A percentile compares a stretch with the other conserved stretches of the same genome.
Evolutionary conservation across 768 basidiomycete genomes (phyloP).

Genomic region (Boletus eberwhitei): DNA sequence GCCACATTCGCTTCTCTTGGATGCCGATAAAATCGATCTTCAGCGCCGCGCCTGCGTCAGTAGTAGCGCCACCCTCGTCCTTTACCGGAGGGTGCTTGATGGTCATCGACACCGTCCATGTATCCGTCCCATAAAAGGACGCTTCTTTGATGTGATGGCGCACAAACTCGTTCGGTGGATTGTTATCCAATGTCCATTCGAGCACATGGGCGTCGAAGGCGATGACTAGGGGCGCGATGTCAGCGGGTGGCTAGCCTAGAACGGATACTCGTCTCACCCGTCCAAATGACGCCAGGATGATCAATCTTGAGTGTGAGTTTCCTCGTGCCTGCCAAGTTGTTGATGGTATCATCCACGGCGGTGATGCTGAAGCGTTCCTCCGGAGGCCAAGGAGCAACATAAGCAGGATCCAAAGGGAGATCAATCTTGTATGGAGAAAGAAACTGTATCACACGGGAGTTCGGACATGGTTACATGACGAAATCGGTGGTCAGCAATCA

Average conservation of each 20-base stretch:
- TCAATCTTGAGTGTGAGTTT: slow-evolving; percentile 64
- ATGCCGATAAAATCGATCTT: slow-evolving; percentile 77
- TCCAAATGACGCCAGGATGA: slow-evolving; percentile 87
- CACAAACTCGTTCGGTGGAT: slow-evolving; percentile 69
- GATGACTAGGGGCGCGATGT: slow-evolving; percentile 47
- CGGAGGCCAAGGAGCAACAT: slow-evolving; percentile 48
- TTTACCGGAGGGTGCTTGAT: slow-evolving; percentile 45
- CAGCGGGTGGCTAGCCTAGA: neutral
- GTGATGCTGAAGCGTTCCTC: slow-evolving; percentile 49
- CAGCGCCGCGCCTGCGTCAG: slow-evolving; percentile 29
- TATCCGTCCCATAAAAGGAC: slow-evolving; percentile 76
- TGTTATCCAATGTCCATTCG: slow-evolving; percentile 76
- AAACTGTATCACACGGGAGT: slow-evolving; percentile 46
- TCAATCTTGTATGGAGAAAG: slow-evolving; percentile 80
- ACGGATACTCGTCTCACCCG: slow-evolving; percentile 43
- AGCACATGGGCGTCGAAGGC: slow-evolving; percentile 91
- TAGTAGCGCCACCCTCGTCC: neutral
- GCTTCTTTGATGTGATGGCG: slow-evolving; percentile 92
- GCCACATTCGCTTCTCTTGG: slow-evolving; percentile 84
- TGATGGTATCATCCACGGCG: slow-evolving; percentile 53
- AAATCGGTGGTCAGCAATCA: neutral
- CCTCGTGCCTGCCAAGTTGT: slow-evolving; percentile 59
- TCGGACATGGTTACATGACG: neutral
- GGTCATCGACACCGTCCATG: slow-evolving; percentile 71
- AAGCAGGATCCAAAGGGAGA: slow-evolving; percentile 47